These are phyloP conservation scores for Heimioporus sp. DNA, from an alignment of 768 basidiomycete species.

Conservation along the genomic window DNA sequence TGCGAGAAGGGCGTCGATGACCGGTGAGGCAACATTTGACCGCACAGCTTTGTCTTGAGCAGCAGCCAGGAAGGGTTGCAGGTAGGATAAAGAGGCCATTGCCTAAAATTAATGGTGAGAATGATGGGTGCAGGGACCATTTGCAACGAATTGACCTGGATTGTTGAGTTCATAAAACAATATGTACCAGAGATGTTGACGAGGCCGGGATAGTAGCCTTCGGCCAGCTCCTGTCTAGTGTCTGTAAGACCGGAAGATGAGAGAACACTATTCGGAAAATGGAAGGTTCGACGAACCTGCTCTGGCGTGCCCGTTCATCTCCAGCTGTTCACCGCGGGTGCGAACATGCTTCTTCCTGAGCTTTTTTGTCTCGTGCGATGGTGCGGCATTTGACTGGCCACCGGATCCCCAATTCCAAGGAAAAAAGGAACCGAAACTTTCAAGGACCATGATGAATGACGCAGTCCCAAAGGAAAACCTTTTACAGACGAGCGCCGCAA, in stretches of 20 bases:
- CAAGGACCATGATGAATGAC: constrained; percentile 51
- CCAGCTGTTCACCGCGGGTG: constrained; percentile 56
- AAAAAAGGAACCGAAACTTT: constrained; percentile 50
- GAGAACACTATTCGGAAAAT: not conserved
- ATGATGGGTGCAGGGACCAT: not conserved
- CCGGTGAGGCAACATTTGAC: constrained; percentile 80
- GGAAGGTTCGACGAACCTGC: constrained; percentile 24
- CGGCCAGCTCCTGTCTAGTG: constrained; percentile 20
- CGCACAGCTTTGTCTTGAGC: constrained; percentile 76
- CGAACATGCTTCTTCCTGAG: constrained; percentile 49
- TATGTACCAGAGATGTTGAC: constrained; percentile 96
- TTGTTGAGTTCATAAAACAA: constrained; percentile 96
- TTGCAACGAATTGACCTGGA: constrained; percentile 57
- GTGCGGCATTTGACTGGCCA: constrained; percentile 18
- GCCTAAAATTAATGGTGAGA: constrained; percentile 51
- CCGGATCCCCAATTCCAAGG: constrained; percentile 69
- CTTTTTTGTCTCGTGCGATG: constrained; percentile 40
- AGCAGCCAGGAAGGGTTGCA: constrained; percentile 75
- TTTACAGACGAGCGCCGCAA: constrained; percentile 32
- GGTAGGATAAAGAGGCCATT: constrained; percentile 80
- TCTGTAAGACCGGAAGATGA: constrained; percentile 14
- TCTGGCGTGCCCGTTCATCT: constrained; percentile 36
- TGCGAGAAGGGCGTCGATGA: constrained; percentile 76
- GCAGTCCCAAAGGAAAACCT: constrained; percentile 28
- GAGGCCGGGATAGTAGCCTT: constrained; percentile 79